Percentiles rank a stretch among this genome's conserved stretches.
Evolutionary conservation across 805 yeast genomes (phyloP).

Genomic region (Ogataea methanolica): DNA sequence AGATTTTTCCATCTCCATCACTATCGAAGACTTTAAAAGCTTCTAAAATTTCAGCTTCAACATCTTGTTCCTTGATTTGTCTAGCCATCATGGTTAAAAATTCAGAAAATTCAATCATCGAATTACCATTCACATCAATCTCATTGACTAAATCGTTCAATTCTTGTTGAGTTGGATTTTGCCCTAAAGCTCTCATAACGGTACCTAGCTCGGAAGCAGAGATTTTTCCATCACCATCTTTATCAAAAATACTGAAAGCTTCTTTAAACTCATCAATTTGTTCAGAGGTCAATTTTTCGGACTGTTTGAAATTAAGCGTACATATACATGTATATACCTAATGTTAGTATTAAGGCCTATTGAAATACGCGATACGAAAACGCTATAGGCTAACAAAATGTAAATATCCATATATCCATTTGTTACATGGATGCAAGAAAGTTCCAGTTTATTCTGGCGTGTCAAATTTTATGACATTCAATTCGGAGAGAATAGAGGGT

Average conservation of each 20-base stretch:
- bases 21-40: conserved; percentile 97
- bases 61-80: conserved; percentile 93
- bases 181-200: conserved; percentile 98
- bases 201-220: conserved; percentile 95
- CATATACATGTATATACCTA: background rate
- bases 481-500: too few relatives aligned
- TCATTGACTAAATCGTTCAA: conserved; percentile 96
- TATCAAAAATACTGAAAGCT: conserved; percentile 95
- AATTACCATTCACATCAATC: conserved; percentile 94
- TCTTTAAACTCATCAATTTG: conserved; percentile 97
- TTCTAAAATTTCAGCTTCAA: conserved; percentile 94
- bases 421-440: too few relatives aligned
- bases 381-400: too few relatives aligned
- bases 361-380: background rate
- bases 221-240: conserved; percentile 95
- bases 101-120: conserved; percentile 78
- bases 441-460: too few relatives aligned
- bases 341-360: background rate
- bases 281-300: conserved; percentile 89
- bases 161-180: conserved; percentile 94
- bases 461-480: too few relatives aligned
- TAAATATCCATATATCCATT: too few relatives aligned
- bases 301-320: conserved; percentile 32
- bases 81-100: conserved; percentile 84
- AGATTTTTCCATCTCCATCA: conserved; percentile 94